phyloP scores from a whole-genome alignment of 1,139 yeast species.

The Pichia sp. region DNA sequence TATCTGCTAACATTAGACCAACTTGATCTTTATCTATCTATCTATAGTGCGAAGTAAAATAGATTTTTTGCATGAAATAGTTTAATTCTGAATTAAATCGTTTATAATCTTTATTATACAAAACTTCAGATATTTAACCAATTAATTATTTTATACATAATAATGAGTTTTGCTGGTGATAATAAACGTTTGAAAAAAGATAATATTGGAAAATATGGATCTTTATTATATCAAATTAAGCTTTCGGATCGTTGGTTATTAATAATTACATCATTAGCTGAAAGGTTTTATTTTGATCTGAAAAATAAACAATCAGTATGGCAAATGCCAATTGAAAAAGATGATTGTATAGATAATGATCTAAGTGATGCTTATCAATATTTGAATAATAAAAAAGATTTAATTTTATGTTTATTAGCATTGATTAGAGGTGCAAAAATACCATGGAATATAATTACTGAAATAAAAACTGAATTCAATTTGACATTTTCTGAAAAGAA shows the following conservation, averaged over 20 bases:
- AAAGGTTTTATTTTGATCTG: conserved; percentile 38
- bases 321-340: conserved; percentile 28
- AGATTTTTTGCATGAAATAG: too few relatives aligned
- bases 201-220: conserved; percentile 2
- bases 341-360: conserved; percentile 23
- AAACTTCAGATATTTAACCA: too few relatives aligned
- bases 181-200: conserved; percentile 4
- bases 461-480: background rate
- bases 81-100: too few relatives aligned
- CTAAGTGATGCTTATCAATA: conserved; percentile 20
- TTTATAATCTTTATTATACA: too few relatives aligned
- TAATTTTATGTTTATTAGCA: conserved; percentile 36
- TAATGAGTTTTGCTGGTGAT: too few relatives aligned
- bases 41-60: too few relatives aligned
- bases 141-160: too few relatives aligned
- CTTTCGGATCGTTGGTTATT: conserved; percentile 33
- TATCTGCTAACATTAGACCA: too few relatives aligned
- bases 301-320: conserved; percentile 22
- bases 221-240: conserved; percentile 8
- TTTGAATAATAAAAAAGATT: conserved; percentile 27
- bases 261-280: conserved; percentile 39
- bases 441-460: background rate
- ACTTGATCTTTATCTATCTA: too few relatives aligned
- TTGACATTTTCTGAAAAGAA: background rate
- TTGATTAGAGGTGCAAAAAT: conserved; percentile 40